phyloP scores from a whole-genome alignment of 78 protist genomes.

The Pigoraptor vietnamica region DNA sequence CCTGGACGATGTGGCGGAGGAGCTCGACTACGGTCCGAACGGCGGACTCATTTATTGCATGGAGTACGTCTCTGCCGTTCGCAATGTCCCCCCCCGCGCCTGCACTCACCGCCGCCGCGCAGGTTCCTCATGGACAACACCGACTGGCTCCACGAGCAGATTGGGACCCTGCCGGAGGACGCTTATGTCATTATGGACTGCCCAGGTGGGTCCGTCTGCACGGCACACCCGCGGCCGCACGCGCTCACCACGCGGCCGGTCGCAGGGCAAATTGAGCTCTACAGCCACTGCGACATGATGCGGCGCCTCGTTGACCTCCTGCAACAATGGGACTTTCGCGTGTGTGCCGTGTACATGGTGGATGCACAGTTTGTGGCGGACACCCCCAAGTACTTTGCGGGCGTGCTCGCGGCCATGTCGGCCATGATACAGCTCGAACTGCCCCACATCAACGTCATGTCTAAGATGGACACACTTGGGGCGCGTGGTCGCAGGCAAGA shows the following conservation, averaged over 20 bases:
- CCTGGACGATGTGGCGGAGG: slow-evolving; percentile 89
- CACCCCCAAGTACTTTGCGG: slow-evolving; percentile 50
- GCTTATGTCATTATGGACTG: slow-evolving; percentile 93
- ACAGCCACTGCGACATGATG: slow-evolving; percentile 86
- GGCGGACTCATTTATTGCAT: slow-evolving; percentile 94
- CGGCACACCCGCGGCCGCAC: too few relatives aligned
- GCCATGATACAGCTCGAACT: slow-evolving; percentile 89
- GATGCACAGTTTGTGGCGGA: slow-evolving; percentile 74
- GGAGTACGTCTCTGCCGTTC: slow-evolving; percentile 58
- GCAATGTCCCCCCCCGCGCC: background rate
- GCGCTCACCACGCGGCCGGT: too few relatives aligned
- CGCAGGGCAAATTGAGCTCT: slow-evolving; percentile 95
- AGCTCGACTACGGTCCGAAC: slow-evolving; percentile 92
- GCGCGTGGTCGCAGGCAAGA: background rate
- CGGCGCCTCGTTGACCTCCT: slow-evolving; percentile 41
- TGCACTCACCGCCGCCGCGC: background rate
- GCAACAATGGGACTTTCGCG: slow-evolving; percentile 40
- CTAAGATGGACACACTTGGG: slow-evolving; percentile 82
- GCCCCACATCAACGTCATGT: slow-evolving; percentile 88
- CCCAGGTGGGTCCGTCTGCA: slow-evolving; percentile 83
- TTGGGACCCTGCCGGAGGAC: slow-evolving; percentile 84
- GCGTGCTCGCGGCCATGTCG: slow-evolving; percentile 66
- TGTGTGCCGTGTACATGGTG: slow-evolving; percentile 67
- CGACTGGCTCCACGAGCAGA: slow-evolving; percentile 81
- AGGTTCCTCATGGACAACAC: slow-evolving; percentile 67